A percentile compares a stretch with the other conserved stretches of the same genome.
Conservation (phyloP, 768 basidiomycete species). For the Dioszegia crocea region DNA sequence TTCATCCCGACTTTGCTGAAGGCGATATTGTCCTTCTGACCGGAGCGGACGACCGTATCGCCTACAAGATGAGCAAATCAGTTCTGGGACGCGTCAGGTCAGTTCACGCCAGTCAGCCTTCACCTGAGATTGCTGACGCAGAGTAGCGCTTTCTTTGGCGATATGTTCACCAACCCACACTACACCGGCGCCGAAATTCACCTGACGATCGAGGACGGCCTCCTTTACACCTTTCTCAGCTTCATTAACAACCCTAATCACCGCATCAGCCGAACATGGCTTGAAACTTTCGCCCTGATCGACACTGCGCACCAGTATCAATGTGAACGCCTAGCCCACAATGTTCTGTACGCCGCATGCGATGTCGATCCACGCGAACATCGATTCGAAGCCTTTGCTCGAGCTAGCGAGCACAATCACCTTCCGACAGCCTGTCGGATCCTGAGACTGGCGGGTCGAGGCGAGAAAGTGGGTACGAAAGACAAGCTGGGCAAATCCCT, state of each 20-base stretch:
- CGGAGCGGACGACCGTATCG: neutral
- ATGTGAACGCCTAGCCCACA: neutral
- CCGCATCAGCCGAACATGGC: too few species aligned
- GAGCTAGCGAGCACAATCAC: neutral
- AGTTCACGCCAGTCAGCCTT: too few species aligned
- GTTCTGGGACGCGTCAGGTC: neutral
- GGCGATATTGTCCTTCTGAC: too few species aligned
- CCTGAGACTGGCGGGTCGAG: neutral
- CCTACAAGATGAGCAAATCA: neutral
- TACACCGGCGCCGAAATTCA: neutral
- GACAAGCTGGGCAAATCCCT: too few species aligned
- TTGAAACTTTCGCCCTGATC: neutral
- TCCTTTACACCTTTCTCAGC: neutral
- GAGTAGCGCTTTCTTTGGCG: neutral
- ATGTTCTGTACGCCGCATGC: neutral
- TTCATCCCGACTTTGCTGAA: too few species aligned
- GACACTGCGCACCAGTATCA: neutral
- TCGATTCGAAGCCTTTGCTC: neutral
- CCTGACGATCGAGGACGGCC: neutral
- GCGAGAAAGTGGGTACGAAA: neutral
- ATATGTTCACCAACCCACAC: neutral
- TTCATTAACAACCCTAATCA: neutral
- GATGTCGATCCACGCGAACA: neutral
- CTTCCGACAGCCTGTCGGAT: neutral
- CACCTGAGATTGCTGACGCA: too few species aligned